Evolutionary conservation across 148 eudicot species (phyloP), one percentile per base, ranked within the genome.

Genomic region (Heliosperma pusillum): DNA sequence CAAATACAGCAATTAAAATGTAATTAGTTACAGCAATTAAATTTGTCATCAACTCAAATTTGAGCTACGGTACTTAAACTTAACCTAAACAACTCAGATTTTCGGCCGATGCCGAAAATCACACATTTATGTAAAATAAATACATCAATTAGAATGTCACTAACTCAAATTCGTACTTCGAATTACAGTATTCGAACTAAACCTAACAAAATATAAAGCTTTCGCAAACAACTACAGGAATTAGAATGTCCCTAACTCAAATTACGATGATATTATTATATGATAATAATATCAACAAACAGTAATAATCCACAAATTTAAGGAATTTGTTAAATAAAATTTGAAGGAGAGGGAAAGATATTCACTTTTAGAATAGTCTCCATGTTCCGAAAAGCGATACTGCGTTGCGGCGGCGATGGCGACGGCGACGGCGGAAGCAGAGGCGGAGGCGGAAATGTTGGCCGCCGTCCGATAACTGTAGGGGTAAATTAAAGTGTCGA

Each of bases 301-400:
- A 50, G 55, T 50, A 50, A 12, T 50, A 50, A 50, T 50, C 55
- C 15, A 16, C 4, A 50, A 50, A 50, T 4, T 36, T 0, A 36
- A 36, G 42, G 12, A 47, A 50, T 2, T 12, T 4, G 13, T 9
- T 50, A 17, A 36, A 36, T 50, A 10, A 11, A 50, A 50, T 13
- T 16, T 36, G 42, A 16, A 50, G 4, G 55, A 50, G 55, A 50
- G 19, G 13, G 55, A 50, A 50, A 50, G 3, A 2, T 50, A 13
- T 63, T 75, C 11, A 85, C 88, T 79, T 85, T 85, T 1, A 85
- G 86, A 69, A 71, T 29, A 40, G 47, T 52, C 72, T 80, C 82
- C 86, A 82, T 80, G 68, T 36, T 25, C 29, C n/a, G 55, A 50
- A 16, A 50, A 17, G 11, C 10, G 70, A 8, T 66, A 30, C 2